A percentile compares a stretch with the other conserved stretches of the same genome.
phyloP scores from a whole-genome alignment of 2,329 filamentous ascomycete species.

The Lachnellula subtilissima region DNA sequence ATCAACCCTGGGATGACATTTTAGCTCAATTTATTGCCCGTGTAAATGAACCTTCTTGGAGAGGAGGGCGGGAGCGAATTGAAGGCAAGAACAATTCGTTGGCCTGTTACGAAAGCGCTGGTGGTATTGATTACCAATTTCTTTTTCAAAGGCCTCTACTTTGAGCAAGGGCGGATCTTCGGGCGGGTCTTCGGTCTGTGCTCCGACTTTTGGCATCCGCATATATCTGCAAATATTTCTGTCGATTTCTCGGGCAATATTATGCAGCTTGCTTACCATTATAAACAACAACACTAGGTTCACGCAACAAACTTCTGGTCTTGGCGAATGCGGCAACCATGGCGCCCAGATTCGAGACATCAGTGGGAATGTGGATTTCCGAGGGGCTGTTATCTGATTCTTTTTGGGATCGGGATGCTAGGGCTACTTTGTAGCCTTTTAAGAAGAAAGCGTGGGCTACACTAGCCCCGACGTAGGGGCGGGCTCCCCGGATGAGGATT shows the following conservation, averaged over 20 bases:
- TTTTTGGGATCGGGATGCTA: slow-evolving; percentile 30
- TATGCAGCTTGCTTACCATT: slow-evolving; percentile 29
- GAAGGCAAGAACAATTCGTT: slow-evolving; percentile 35
- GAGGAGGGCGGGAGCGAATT: slow-evolving; percentile 21
- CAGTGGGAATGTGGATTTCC: slow-evolving; percentile 33
- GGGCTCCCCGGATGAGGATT: slow-evolving; percentile 38
- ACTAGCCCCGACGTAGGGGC: slow-evolving; percentile 34
- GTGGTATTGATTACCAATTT: slow-evolving; percentile 36
- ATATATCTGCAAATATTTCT: not conserved
- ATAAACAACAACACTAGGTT: slow-evolving; percentile 40
- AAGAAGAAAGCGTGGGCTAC: slow-evolving; percentile 33
- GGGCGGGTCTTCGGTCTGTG: not conserved
- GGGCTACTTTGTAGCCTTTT: slow-evolving; percentile 39
- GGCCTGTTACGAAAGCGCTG: slow-evolving; percentile 37
- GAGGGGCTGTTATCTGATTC: slow-evolving; percentile 25
- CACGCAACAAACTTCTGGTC: slow-evolving; percentile 29
- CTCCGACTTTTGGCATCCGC: not conserved
- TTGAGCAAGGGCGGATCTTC: slow-evolving; percentile 31
- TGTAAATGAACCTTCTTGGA: slow-evolving; percentile 41
- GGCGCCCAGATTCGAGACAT: slow-evolving; percentile 33
- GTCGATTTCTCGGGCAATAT: slow-evolving; percentile 9
- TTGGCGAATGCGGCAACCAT: slow-evolving; percentile 35
- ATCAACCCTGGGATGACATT: slow-evolving; percentile 30
- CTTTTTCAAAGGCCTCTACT: slow-evolving; percentile 25
- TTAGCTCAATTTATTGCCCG: slow-evolving; percentile 39